Base-by-base conservation (phyloP, 1,284 basidiomycete species). In the Pascua sp. region DNA sequence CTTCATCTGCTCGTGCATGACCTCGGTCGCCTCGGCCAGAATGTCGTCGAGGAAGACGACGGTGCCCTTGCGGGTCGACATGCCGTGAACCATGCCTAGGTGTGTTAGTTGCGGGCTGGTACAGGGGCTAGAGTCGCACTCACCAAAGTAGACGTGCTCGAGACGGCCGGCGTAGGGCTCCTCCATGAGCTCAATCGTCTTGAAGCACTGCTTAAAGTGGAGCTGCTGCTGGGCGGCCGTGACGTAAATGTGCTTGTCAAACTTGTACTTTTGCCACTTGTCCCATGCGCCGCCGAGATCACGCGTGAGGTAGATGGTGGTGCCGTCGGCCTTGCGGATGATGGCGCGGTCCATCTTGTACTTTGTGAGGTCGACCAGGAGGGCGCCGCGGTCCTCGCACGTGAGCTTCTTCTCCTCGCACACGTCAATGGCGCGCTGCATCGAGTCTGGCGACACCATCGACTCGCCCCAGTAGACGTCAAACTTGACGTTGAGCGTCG, bases 161-260 rank as follows among this genome's bases (percentile, higher is more conserved):
- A 97, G 82, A 48, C 79, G 80, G 66, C 86, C 82, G 2, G 93
- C 93, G 87, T 89, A 97, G 10, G 86, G 83, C 79, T 89, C 90
- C 17, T 85, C 85, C 89, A 98, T 92, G 46, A 98, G 82, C 64
- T 92, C 84, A 51, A 98, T 84, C 32, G 95, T 85, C 79, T 97
- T 94, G 86, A 96, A 94, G 78, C 98, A 89, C 72, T 98, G 95
- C 5, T 87, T 83, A 47, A 92, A 82, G 75, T 99, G 94, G 18
- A 98, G 82, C 65, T 95, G 89, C 78, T 99, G 96, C 73, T 96
- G 93, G n/a, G 88, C 85, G 0, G 91, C 86, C 47, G 96, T 86
- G 71, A 97, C 92, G 78, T 95, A 95, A 72, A 98, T 89, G 90
- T 97, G 95, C 81, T 97, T 97, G 84, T 98, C 93, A 67, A 97